Evolutionary conservation across 1,284 basidiomycete genomes (phyloP).

Genomic region (Cryptococcus wingfieldii): DNA sequence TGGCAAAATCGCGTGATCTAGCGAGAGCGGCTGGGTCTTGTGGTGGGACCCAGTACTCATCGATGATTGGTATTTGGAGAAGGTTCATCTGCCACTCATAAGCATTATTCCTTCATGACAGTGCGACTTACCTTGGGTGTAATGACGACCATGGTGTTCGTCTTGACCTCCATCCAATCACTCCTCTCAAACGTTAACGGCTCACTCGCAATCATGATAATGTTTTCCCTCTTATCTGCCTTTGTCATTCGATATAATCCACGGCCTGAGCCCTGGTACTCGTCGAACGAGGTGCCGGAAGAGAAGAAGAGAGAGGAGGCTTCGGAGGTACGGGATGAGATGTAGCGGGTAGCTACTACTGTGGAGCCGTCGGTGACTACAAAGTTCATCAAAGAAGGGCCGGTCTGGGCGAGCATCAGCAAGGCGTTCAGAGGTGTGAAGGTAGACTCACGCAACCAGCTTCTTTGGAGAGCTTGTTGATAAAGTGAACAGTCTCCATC

Average conservation of each 20-base stretch:
- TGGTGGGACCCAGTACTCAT: slow-evolving; percentile 71
- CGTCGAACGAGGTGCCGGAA: slow-evolving; percentile 88
- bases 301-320: slow-evolving; percentile 95
- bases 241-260: slow-evolving; percentile 94
- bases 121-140: slow-evolving; percentile 67
- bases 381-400: slow-evolving; percentile 93
- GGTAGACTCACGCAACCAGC: slow-evolving; percentile 58
- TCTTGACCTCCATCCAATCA: slow-evolving; percentile 81
- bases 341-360: slow-evolving; percentile 90
- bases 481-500: slow-evolving; percentile 72
- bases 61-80: slow-evolving; percentile 87
- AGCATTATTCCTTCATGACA: neutral
- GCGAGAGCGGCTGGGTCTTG: slow-evolving; percentile 40
- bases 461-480: slow-evolving; percentile 73
- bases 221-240: slow-evolving; percentile 78
- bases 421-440: neutral
- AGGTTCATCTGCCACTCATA: slow-evolving; percentile 64
- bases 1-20: slow-evolving; percentile 46
- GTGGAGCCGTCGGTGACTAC: slow-evolving; percentile 91
- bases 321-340: slow-evolving; percentile 84
- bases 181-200: slow-evolving; percentile 80
- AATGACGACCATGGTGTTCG: slow-evolving; percentile 86
- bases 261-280: slow-evolving; percentile 64
- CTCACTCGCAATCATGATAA: slow-evolving; percentile 90
- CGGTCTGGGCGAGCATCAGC: slow-evolving; percentile 14